Evolutionary conservation across 306 rosid species (phyloP).

Genomic region (Alnus rubra): DNA sequence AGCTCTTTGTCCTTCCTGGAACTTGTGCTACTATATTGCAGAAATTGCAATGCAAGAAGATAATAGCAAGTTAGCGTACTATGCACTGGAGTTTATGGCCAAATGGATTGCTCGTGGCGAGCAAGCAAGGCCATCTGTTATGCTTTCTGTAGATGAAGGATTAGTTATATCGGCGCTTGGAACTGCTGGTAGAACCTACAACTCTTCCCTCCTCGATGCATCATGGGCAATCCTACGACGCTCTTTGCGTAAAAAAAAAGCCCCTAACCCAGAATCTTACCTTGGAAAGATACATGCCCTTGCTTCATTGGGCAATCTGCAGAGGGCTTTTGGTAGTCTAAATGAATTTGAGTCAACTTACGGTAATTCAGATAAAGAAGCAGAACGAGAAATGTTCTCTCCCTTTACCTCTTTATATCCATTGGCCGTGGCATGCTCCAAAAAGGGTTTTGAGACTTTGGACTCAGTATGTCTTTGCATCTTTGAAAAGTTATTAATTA

Average conservation of each 20-base stretch:
- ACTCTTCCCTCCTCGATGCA: conserved; percentile 64
- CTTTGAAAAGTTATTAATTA: conserved; percentile 25
- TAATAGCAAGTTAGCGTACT: conserved; percentile 77
- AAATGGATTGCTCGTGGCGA: conserved; percentile 85
- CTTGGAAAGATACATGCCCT: conserved; percentile 77
- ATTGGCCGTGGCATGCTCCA: conserved; percentile 78
- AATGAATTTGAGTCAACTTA: conserved; percentile 71
- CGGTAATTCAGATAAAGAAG: conserved; percentile 55
- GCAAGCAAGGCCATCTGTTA: conserved; percentile 58
- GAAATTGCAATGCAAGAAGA: conserved; percentile 65
- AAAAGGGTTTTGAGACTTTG: conserved; percentile 89
- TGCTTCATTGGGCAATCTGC: conserved; percentile 74
- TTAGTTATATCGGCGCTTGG: conserved; percentile 66
- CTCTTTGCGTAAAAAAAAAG: conserved; percentile 73
- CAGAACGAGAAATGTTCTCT: conserved; percentile 69
- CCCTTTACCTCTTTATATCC: conserved; percentile 92
- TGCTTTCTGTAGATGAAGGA: conserved; percentile 83
- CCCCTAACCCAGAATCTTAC: conserved; percentile 89
- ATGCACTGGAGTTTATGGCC: conserved; percentile 81
- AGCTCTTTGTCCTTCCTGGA: conserved; percentile 92
- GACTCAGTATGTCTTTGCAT: conserved; percentile 65
- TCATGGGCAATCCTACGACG: conserved; percentile 83
- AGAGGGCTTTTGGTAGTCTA: conserved; percentile 72
- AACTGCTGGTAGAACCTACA: conserved; percentile 78
- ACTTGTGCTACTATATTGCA: conserved; percentile 59